Evolutionary conservation across 78 protist genomes (phyloP), one percentile per base, ranked within the genome.

Genomic region (Polysphondylium violaceum): DNA sequence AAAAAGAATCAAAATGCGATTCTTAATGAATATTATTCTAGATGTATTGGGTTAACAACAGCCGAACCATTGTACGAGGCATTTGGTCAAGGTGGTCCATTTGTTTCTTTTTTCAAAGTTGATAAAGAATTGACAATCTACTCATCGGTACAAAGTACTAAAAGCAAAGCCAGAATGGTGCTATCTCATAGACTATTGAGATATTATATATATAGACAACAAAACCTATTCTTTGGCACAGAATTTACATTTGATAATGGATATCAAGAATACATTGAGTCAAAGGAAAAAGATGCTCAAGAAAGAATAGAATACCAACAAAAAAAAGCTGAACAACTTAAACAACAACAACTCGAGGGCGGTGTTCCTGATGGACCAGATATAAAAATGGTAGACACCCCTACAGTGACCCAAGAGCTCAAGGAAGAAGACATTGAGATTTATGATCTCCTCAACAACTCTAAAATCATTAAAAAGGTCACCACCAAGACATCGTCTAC

Each of bases 401-500:
- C n/a, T n/a, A n/a, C n/a, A n/a, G n/a, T n/a, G n/a, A n/a, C n/a
- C n/a, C n/a, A n/a, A 1, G 67, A 27, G 12, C 19, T 35, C 27
- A 35, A 25, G 6, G 38, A 29, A 29, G 71, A 63, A 63, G 17
- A 23, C 3, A 60, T 63, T 31, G 44, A 63, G 35, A 2, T 63
- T 35, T 63, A 63, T 63, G 71, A 43, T 16, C 6, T 29, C 25
- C 27, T 63, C 3, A 63, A 63, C 5, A 43, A 19, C 17, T 35
- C 27, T 35, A 43, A 63, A 33, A 63, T 63, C 7, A 35, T 35
- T 63, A 63, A 63, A 63, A 38, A 63, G 27, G 71, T 63, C 6
- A 63, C 35, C 35, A 63, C 27, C 27, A 16, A 6, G 7, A 43
- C 50, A 35, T 35, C n/a, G 27, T 23, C 27, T 29, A 25, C n/a